Conservation (phyloP, 2,329 filamentous ascomycete species). For the Penicillium sp. region DNA sequence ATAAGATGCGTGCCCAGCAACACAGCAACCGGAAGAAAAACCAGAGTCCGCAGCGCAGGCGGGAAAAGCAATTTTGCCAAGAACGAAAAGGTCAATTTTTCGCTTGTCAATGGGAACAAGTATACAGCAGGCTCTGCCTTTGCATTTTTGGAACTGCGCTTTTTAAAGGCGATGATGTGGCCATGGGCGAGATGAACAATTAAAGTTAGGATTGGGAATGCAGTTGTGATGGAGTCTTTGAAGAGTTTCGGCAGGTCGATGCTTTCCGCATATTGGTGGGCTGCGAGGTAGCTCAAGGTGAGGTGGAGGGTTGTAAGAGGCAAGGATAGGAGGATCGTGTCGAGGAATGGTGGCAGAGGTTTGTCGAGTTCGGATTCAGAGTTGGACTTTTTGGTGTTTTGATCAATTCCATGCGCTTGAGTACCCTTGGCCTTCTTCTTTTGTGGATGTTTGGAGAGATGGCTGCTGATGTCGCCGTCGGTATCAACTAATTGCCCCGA, state of each 20-base stretch:
- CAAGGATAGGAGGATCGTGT: slow-evolving; percentile 45
- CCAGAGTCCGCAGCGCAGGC: slow-evolving; percentile 31
- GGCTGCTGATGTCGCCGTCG: slow-evolving; percentile 16
- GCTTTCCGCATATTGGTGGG: slow-evolving; percentile 48
- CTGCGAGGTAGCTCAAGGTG: slow-evolving; percentile 47
- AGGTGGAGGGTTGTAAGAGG: slow-evolving; percentile 47
- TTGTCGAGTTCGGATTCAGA: slow-evolving; percentile 19
- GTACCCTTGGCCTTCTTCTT: background rate
- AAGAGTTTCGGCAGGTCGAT: slow-evolving; percentile 34
- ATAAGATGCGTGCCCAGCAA: slow-evolving; percentile 74
- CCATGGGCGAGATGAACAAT: slow-evolving; percentile 48
- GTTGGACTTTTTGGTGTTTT: slow-evolving; percentile 1
- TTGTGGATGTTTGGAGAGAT: slow-evolving; percentile 8
- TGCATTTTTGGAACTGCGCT: slow-evolving; percentile 4
- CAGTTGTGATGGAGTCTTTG: slow-evolving; percentile 38
- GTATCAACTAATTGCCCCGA: slow-evolving; percentile 23
- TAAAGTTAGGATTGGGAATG: slow-evolving; percentile 45
- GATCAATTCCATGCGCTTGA: background rate
- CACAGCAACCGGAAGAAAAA: slow-evolving; percentile 36
- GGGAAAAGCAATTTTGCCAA: slow-evolving; percentile 35
- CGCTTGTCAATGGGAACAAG: slow-evolving; percentile 28
- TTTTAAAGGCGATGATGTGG: slow-evolving; percentile 39
- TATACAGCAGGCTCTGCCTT: slow-evolving; percentile 1
- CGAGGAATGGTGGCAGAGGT: slow-evolving; percentile 40
- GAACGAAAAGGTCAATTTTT: slow-evolving; percentile 29